These are phyloP conservation scores for Aspergillus sp. DNA, from an alignment of 2,329 filamentous ascomycete genomes.

Conservation along the genomic window DNA sequence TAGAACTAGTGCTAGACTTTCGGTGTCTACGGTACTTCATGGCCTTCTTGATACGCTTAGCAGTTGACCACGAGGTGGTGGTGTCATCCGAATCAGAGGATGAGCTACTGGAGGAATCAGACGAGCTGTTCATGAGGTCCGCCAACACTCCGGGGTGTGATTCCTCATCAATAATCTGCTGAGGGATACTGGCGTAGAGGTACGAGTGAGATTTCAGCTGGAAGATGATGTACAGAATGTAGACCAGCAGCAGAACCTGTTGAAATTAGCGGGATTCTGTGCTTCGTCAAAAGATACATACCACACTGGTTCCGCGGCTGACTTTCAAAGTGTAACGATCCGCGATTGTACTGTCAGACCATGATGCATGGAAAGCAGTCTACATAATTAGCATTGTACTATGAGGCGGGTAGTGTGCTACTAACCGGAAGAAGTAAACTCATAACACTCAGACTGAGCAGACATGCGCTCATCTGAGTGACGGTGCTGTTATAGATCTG, in stretches of 20 bases:
- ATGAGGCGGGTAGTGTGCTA: constrained; percentile 4
- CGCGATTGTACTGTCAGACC: constrained; percentile 57
- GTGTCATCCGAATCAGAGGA: constrained; percentile 64
- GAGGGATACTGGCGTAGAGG: constrained; percentile 87
- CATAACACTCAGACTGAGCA: constrained; percentile 84
- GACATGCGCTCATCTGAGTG: constrained; percentile 91
- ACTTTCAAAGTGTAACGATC: constrained; percentile 73
- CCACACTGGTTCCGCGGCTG: constrained; percentile 83
- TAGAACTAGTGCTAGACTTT: constrained; percentile 71
- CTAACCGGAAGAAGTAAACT: constrained; percentile 76
- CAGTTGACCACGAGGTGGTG: constrained; percentile 65
- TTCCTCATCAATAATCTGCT: constrained; percentile 89
- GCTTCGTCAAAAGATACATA: constrained; percentile 37
- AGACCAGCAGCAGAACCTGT: constrained; percentile 72
- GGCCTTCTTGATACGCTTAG: constrained; percentile 69
- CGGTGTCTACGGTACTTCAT: constrained; percentile 66
- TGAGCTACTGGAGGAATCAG: constrained; percentile 44
- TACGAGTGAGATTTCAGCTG: constrained; percentile 90
- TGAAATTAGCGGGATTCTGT: background rate
- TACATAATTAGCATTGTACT: constrained; percentile 22
- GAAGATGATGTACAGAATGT: constrained; percentile 78
- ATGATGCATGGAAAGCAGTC: constrained; percentile 91
- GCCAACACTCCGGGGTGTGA: constrained; percentile 79
- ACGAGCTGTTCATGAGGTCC: constrained; percentile 65
- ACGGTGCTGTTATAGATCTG: constrained; percentile 91